Evolutionary conservation across 106 monocot genomes (phyloP).

Genomic region (Vanilla planifolia): DNA sequence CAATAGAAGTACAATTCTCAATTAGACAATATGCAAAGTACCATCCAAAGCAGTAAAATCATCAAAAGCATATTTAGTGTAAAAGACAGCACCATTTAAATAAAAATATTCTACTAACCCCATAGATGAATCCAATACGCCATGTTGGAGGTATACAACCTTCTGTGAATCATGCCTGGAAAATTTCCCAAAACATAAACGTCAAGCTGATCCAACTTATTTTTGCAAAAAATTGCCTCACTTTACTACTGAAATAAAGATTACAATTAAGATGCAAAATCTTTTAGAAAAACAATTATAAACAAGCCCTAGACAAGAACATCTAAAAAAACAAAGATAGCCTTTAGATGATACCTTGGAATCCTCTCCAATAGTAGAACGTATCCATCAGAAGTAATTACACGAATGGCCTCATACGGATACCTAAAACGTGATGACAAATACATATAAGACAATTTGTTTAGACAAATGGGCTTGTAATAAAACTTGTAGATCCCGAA

Average conservation of each 20-base stretch:
- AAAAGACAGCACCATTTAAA: not conserved
- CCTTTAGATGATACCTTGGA: conserved; percentile 52
- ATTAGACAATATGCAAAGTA: no score
- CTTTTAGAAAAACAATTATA: no score
- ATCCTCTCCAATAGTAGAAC: conserved; percentile 91
- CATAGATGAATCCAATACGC: conserved; percentile 93
- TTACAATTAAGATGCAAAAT: no score
- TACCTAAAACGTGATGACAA: conserved; percentile 35
- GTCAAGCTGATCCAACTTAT: no score
- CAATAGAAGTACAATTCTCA: no score
- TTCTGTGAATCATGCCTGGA: conserved; percentile 81
- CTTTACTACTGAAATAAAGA: no score
- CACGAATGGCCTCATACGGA: conserved; percentile 84
- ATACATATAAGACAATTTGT: not conserved
- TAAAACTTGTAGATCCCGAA: not conserved
- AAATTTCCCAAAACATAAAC: not conserved
- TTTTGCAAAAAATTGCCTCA: no score
- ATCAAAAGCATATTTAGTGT: no score
- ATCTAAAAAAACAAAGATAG: conserved; percentile 1
- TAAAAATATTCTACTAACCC: conserved; percentile 46
- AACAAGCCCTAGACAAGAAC: not conserved
- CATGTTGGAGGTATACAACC: conserved; percentile 92
- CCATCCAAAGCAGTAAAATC: no score
- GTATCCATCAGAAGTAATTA: conserved; percentile 94
- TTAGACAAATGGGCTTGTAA: not conserved